A percentile compares a stretch with the other conserved stretches of the same genome.
These are phyloP conservation scores for Fusarium mexicanum DNA, from an alignment of 2,329 filamentous ascomycete species.

Conservation along the genomic window DNA sequence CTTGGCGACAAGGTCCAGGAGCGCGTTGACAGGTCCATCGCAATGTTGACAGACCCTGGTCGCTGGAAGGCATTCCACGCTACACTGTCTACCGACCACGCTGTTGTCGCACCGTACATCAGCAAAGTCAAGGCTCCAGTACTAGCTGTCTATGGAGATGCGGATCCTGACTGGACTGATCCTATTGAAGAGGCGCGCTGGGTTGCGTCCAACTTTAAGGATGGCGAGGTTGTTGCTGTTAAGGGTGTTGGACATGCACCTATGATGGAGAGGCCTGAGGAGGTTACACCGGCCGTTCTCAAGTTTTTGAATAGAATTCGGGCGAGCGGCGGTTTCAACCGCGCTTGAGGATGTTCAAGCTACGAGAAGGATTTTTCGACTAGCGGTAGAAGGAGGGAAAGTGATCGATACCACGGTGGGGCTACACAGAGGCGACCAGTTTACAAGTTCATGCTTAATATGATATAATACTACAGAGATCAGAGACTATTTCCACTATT, in stretches of 20 bases:
- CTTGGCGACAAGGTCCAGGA: slow-evolving; percentile 16
- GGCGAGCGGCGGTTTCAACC: neutral
- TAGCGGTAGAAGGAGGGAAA: neutral
- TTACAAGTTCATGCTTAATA: too few relatives aligned
- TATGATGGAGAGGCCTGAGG: slow-evolving; percentile 15
- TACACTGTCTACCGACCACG: slow-evolving; percentile 20
- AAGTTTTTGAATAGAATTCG: slow-evolving; percentile 10
- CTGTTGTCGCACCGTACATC: slow-evolving; percentile 9
- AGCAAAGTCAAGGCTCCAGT: slow-evolving; percentile 23
- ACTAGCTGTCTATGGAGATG: slow-evolving; percentile 27
- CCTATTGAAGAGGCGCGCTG: slow-evolving; percentile 22
- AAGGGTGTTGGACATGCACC: slow-evolving; percentile 25
- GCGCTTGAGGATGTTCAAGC: neutral
- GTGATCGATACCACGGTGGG: neutral
- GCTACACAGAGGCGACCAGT: too few relatives aligned
- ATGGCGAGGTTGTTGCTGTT: slow-evolving; percentile 1
- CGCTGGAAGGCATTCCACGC: slow-evolving; percentile 28
- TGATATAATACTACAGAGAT: neutral
- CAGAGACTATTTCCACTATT: neutral
- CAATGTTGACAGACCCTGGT: slow-evolving; percentile 16
- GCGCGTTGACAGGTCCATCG: slow-evolving; percentile 8
- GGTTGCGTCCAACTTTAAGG: slow-evolving; percentile 16
- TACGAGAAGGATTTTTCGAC: neutral
- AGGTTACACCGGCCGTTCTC: slow-evolving; percentile 3
- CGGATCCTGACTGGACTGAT: slow-evolving; percentile 25